These are phyloP conservation scores for Nasturtium officinale DNA, from an alignment of 345 rosid genomes.

Conservation along the genomic window DNA sequence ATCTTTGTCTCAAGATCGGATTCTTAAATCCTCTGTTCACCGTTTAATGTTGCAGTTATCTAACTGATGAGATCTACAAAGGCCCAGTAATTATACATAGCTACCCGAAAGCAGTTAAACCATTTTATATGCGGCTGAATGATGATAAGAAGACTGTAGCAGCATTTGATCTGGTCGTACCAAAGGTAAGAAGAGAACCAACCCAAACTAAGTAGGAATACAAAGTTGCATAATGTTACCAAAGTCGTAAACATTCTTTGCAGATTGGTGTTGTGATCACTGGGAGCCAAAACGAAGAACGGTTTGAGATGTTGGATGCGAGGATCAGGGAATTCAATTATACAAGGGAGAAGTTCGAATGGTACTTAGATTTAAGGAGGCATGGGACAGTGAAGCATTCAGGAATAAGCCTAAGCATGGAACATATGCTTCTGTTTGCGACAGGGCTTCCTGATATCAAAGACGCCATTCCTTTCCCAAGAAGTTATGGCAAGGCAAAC, in stretches of 20 bases:
- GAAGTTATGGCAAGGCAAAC: slow-evolving; percentile 57
- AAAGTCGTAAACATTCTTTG: slow-evolving; percentile 27
- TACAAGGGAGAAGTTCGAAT: slow-evolving; percentile 63
- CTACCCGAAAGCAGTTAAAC: slow-evolving; percentile 65
- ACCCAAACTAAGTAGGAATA: background rate
- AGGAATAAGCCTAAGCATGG: slow-evolving; percentile 72
- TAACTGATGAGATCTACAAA: slow-evolving; percentile 72
- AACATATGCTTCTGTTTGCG: slow-evolving; percentile 67
- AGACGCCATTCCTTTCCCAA: slow-evolving; percentile 83
- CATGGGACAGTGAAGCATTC: slow-evolving; percentile 80
- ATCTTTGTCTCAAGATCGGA: background rate
- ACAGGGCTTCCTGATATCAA: slow-evolving; percentile 76
- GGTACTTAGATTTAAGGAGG: slow-evolving; percentile 81
- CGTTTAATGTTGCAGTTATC: slow-evolving; percentile 51
- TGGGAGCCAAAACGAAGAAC: slow-evolving; percentile 89
- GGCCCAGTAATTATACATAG: slow-evolving; percentile 63
- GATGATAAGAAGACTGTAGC: slow-evolving; percentile 81
- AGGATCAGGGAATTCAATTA: slow-evolving; percentile 65
- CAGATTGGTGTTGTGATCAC: slow-evolving; percentile 72
- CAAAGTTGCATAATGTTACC: background rate
- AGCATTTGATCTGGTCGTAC: slow-evolving; percentile 87
- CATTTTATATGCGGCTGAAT: slow-evolving; percentile 68
- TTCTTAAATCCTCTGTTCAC: slow-evolving; percentile 11
- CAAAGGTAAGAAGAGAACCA: slow-evolving; percentile 54
- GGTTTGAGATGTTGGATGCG: slow-evolving; percentile 48